Percentiles rank a stretch among this genome's conserved stretches.
Conservation (phyloP, 345 rosid genomes). For the Citropsis articulata region DNA sequence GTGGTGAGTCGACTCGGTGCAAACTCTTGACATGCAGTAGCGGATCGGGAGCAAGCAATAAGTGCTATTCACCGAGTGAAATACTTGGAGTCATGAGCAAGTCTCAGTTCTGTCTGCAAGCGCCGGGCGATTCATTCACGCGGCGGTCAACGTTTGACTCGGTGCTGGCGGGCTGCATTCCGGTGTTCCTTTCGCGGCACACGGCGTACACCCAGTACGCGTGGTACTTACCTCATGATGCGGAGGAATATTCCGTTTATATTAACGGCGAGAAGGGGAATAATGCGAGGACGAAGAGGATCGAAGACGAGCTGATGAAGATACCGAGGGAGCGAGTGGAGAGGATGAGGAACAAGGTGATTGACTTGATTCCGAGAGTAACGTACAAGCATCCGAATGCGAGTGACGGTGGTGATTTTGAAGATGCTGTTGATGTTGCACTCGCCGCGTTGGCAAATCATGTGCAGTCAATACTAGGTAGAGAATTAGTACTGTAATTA, state of each 20-base stretch:
- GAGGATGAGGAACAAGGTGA: conserved; percentile 30
- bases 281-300: neutral
- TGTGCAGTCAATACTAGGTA: neutral
- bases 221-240: conserved; percentile 43
- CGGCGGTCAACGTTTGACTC: conserved; percentile 55
- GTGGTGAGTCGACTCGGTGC: conserved; percentile 41
- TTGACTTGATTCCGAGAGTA: conserved; percentile 42
- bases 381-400: conserved; percentile 53
- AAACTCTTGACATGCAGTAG: conserved; percentile 32
- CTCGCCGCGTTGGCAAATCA: conserved; percentile 26
- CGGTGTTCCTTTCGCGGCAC: conserved; percentile 62
- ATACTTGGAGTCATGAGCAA: conserved; percentile 33
- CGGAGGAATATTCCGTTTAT: conserved; percentile 39
- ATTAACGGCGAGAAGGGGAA: conserved; percentile 19
- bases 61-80: conserved; percentile 39
- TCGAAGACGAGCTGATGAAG: conserved; percentile 38
- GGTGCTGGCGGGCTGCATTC: conserved; percentile 50
- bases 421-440: conserved; percentile 53
- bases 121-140: conserved; percentile 61
- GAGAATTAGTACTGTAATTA: too few species aligned
- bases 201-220: conserved; percentile 57
- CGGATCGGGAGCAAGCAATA: neutral
- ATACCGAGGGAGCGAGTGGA: conserved; percentile 28
- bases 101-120: conserved; percentile 54
- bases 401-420: conserved; percentile 27